Evolutionary conservation across 768 basidiomycete species (phyloP), one percentile per base, ranked within the genome.

Genomic region (Dioszegia aurantiaca): DNA sequence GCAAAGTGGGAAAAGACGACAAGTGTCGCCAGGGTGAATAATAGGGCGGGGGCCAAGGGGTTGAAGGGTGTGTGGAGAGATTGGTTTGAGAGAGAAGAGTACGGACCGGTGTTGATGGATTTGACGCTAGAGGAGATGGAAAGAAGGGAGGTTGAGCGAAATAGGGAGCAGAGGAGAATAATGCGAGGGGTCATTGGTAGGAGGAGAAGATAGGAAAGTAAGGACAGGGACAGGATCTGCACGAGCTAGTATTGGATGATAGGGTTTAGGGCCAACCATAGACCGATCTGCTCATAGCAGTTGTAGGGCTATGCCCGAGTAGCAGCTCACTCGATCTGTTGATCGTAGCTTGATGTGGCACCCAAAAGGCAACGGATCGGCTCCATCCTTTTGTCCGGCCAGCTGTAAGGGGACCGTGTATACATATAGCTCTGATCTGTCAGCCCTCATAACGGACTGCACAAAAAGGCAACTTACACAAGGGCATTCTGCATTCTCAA

Each of bases 21-120:
- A 2, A 67, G 59, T 9, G 48, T 49, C 43, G 59, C 60, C 17
- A 87, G 86, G 83, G 86, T 85, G 5, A 87, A 86, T 17, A 62
- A 60, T 31, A 60, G 67, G 23, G 79, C 86, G 27, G 93, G 90
- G 1, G 88, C 90, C 8, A 90, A 88, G 77, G 80, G 82, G 28
- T 78, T 97, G 46, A 83, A 84, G 76, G 88, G 92, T 57, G 87
- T 93, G 2, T 98, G 94, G 94, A 79, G 92, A 43, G 94, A 97
- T 73, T 98, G 92, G 91, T 82, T 81, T 31, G 94, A 95, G 73
- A 85, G 87, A 33, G 89, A 89, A 70, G 90, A 93, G 74, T 95
- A 89, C 75, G 82, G 84, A 62, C 97, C 95, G 37, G 81, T 85
- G 49, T 87, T 95, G 74, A 86, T 95, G 77, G 86, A 89, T 63